Percentiles rank a stretch among this genome's conserved stretches.
These are phyloP conservation scores for Dictyostelium citrinum DNA, from an alignment of 78 protist genomes.

Conservation along the genomic window DNA sequence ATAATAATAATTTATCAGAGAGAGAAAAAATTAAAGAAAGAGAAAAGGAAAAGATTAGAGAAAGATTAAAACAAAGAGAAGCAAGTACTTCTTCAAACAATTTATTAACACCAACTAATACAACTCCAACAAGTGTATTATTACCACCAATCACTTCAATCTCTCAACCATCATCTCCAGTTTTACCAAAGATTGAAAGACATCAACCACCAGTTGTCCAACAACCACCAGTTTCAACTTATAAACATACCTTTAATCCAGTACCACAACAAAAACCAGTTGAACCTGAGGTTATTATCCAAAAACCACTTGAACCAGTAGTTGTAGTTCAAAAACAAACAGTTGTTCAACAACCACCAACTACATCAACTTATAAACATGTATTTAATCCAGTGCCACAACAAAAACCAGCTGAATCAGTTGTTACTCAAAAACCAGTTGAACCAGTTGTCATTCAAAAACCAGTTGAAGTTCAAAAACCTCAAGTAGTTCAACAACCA, in stretches of 20 bases:
- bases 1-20: conserved; percentile 21
- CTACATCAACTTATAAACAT: not conserved
- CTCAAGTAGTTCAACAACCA: not conserved
- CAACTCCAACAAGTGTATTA: not conserved
- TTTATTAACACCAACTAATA: not conserved
- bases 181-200: not conserved
- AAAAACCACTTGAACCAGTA: not conserved
- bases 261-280: conserved; percentile 1
- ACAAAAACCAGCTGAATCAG: conserved; percentile 2
- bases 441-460: not conserved
- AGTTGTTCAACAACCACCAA: not conserved
- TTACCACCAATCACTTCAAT: conserved; percentile 22
- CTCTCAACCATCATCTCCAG: conserved; percentile 1
- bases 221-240: not conserved
- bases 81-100: not conserved
- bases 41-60: conserved; percentile 75
- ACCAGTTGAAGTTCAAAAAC: not conserved
- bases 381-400: not conserved
- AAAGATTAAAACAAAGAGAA: conserved; percentile 61
- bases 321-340: not conserved
- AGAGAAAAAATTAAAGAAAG: conserved; percentile 67
- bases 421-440: not conserved
- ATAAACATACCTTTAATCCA: not conserved
- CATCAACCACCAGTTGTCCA: not conserved
- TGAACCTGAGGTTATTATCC: not conserved